Conservation (phyloP, 225 moss, liverwort and hornwort species). For the Pseudisothecium myosuroides region DNA sequence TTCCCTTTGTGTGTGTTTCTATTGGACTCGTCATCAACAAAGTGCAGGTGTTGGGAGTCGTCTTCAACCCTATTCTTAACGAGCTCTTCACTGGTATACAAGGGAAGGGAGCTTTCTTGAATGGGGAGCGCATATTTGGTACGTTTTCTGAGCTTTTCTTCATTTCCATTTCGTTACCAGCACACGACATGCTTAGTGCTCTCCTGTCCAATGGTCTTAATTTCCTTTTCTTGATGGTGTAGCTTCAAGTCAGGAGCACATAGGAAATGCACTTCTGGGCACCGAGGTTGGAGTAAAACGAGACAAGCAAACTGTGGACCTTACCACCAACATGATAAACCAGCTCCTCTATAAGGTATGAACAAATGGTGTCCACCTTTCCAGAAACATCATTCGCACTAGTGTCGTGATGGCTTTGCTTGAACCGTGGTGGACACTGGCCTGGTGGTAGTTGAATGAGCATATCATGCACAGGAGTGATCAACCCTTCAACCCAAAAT, state of each 20-base stretch:
- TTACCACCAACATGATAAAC: constrained; percentile 56
- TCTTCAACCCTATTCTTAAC: constrained; percentile 76
- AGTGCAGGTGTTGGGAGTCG: constrained; percentile 74
- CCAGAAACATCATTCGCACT: neutral
- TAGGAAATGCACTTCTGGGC: constrained; percentile 74
- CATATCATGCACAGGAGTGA: neutral
- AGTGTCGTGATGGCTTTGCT: neutral
- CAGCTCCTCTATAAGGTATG: constrained; percentile 63
- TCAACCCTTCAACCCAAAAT: neutral
- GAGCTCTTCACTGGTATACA: constrained; percentile 83
- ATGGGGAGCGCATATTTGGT: constrained; percentile 61
- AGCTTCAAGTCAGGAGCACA: constrained; percentile 51
- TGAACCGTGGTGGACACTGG: neutral
- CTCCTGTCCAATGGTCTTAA: neutral
- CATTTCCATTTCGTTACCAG: neutral
- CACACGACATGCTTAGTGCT: neutral
- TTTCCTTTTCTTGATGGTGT: neutral
- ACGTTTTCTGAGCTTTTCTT: neutral
- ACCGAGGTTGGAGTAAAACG: constrained; percentile 87
- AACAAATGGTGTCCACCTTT: neutral
- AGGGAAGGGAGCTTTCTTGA: constrained; percentile 80
- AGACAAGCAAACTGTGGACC: constrained; percentile 52
- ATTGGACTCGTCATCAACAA: constrained; percentile 73
- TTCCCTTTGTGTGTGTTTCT: constrained; percentile 95
- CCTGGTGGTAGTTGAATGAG: neutral